These are phyloP conservation scores for Dryadomyces quercivorus DNA, from an alignment of 2,329 filamentous ascomycete species.

Conservation along the genomic window DNA sequence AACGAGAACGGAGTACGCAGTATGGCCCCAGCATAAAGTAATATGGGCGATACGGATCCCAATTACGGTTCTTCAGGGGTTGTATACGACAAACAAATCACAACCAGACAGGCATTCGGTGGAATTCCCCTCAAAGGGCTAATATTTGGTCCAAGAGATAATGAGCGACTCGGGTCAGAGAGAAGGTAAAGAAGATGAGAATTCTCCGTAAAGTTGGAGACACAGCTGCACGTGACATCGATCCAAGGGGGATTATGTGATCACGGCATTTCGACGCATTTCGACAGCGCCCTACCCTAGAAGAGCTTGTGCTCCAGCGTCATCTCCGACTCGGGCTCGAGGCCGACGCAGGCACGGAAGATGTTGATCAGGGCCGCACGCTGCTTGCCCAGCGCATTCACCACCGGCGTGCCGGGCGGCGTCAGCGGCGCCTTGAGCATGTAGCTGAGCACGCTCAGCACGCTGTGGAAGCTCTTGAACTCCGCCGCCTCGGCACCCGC, in stretches of 20 bases:
- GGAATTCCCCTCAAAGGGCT: too few relatives aligned
- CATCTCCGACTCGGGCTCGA: conserved; percentile 98
- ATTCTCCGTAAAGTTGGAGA: too few relatives aligned
- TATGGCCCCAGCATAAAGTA: too few relatives aligned
- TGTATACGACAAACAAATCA: too few relatives aligned
- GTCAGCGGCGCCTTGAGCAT: conserved; percentile 97
- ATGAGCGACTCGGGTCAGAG: neutral
- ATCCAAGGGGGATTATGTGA: too few relatives aligned
- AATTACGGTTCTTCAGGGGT: too few relatives aligned
- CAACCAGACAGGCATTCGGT: too few relatives aligned
- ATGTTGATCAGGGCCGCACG: conserved; percentile 91
- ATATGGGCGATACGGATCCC: too few relatives aligned
- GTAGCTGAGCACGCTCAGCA: conserved; percentile 94
- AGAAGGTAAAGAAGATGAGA: neutral
- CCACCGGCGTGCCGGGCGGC: conserved; percentile 84
- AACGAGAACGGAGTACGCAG: too few relatives aligned
- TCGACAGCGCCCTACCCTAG: too few relatives aligned
- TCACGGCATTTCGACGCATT: too few relatives aligned
- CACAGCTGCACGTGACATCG: too few relatives aligned
- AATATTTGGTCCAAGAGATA: neutral
- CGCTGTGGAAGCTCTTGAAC: conserved; percentile 91
- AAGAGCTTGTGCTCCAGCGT: conserved; percentile 98
- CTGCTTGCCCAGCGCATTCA: conserved; percentile 95
- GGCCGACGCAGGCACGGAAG: conserved; percentile 91
- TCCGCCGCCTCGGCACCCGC: conserved; percentile 39